These are phyloP conservation scores for Vaccinium vitisidaea DNA, from an alignment of 148 eudicot species.

Conservation along the genomic window DNA sequence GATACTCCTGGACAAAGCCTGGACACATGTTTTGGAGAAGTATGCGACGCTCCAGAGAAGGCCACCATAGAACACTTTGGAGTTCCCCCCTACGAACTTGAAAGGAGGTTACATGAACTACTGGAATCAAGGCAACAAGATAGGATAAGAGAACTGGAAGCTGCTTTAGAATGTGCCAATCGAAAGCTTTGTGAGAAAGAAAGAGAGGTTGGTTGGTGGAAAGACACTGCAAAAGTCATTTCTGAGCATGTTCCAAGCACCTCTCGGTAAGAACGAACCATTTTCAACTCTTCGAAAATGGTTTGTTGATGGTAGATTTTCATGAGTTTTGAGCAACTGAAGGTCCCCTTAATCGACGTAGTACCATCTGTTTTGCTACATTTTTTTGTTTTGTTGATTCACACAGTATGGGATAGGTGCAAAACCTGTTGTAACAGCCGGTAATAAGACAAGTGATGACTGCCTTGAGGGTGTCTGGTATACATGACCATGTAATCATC, in stretches of 20 bases:
- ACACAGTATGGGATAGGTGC: background rate
- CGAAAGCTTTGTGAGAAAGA: conserved; percentile 52
- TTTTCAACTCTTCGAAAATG: conserved; percentile 2
- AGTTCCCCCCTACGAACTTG: conserved; percentile 61
- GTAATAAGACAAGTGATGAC: background rate
- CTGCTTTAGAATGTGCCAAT: conserved; percentile 41
- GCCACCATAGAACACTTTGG: conserved; percentile 32
- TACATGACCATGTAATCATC: background rate
- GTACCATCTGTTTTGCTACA: background rate
- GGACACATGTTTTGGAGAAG: conserved; percentile 31
- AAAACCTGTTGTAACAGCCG: background rate
- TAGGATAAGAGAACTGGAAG: conserved; percentile 64
- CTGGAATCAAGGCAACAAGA: conserved; percentile 57
- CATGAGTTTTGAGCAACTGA: background rate
- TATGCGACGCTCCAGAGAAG: conserved; percentile 24
- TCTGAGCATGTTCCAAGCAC: conserved; percentile 53
- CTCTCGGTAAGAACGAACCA: conserved; percentile 28
- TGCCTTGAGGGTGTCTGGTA: background rate
- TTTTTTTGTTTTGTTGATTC: background rate
- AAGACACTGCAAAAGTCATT: conserved; percentile 51
- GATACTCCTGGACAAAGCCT: conserved; percentile 29
- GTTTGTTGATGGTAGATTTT: background rate
- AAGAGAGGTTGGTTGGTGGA: conserved; percentile 63
- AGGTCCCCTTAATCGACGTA: background rate
- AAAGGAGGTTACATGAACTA: conserved; percentile 64